These are phyloP conservation scores for Daedaleopsis sinensis DNA, from an alignment of 768 basidiomycete species.

Conservation along the genomic window DNA sequence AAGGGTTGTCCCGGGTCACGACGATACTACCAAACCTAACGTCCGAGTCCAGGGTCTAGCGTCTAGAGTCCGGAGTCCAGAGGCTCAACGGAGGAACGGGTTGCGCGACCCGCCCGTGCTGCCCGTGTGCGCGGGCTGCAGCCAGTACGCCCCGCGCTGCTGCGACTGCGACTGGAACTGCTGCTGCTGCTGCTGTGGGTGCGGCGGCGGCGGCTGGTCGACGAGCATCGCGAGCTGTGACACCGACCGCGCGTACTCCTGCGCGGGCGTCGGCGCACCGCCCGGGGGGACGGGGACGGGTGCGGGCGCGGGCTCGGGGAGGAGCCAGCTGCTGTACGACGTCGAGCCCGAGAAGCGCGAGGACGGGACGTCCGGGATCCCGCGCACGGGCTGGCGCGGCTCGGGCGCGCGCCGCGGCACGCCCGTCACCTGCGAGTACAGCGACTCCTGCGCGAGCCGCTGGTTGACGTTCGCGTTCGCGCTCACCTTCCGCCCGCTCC, in stretches of 20 bases:
- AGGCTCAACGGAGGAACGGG: conserved; percentile 51
- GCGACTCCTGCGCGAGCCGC: conserved; percentile 47
- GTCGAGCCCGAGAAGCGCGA: conserved; percentile 52
- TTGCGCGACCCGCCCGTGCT: conserved; percentile 52
- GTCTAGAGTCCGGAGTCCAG: no score
- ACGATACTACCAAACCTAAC: not conserved
- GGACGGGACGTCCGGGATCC: conserved; percentile 38
- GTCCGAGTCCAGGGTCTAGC: no score
- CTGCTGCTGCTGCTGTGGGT: conserved; percentile 8
- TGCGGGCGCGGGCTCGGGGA: conserved; percentile 21
- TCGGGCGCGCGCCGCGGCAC: conserved; percentile 61
- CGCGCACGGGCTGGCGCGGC: conserved; percentile 72
- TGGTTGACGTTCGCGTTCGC: conserved; percentile 19
- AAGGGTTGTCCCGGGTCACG: not conserved
- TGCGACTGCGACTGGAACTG: conserved; percentile 13
- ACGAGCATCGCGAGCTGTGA: conserved; percentile 30
- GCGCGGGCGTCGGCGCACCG: conserved; percentile 53
- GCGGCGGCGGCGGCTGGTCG: not conserved
- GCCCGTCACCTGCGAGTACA: conserved; percentile 76
- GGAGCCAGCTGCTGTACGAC: conserved; percentile 41
- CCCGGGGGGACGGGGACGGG: conserved; percentile 29
- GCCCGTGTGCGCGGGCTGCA: conserved; percentile 47
- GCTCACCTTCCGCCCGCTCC: conserved; percentile 5
- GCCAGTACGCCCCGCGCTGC: conserved; percentile 43
- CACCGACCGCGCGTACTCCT: conserved; percentile 57